Conservation (phyloP, 192 early-diverging fungal species). For the Coemansia nantahalensis region DNA sequence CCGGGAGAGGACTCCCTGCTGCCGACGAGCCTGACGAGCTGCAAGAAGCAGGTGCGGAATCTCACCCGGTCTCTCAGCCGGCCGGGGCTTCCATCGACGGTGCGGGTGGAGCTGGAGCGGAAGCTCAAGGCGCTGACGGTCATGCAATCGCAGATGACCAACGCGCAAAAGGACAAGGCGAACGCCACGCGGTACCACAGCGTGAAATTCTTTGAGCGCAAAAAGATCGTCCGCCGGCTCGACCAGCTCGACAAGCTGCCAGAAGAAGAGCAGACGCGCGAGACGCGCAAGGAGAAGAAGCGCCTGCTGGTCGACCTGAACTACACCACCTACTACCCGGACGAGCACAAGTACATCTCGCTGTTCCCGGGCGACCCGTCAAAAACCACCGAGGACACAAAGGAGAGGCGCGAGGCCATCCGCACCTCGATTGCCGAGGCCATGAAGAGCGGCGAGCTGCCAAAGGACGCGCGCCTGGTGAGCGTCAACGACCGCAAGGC, state of each 20-base stretch:
- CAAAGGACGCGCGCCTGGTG: constrained; percentile 27
- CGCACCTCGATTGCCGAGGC: constrained; percentile 14
- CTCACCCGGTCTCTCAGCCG: constrained; percentile 21
- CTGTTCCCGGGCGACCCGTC: constrained; percentile 34
- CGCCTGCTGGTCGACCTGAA: constrained; percentile 32
- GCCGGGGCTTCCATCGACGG: constrained; percentile 16
- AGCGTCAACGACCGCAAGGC: constrained; percentile 28
- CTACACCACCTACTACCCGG: constrained; percentile 46
- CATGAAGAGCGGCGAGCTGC: constrained; percentile 27
- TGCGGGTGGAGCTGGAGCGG: constrained; percentile 29
- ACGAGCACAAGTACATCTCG: constrained; percentile 48
- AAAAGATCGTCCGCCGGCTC: constrained; percentile 37
- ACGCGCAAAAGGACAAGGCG: constrained; percentile 14
- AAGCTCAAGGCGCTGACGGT: constrained; percentile 28
- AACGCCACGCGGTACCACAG: constrained; percentile 37
- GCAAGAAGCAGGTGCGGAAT: constrained; percentile 39
- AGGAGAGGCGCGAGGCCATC: constrained; percentile 16
- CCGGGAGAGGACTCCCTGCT: constrained; percentile 1
- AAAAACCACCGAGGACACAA: constrained; percentile 20
- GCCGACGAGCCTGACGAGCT: constrained; percentile 26
- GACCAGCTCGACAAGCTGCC: constrained; percentile 11
- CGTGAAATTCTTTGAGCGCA: constrained; percentile 48
- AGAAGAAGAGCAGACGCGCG: neutral
- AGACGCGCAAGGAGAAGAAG: neutral
- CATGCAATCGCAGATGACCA: constrained; percentile 16